These are phyloP conservation scores for Myrica gale DNA, from an alignment of 306 rosid genomes.

Conservation along the genomic window DNA sequence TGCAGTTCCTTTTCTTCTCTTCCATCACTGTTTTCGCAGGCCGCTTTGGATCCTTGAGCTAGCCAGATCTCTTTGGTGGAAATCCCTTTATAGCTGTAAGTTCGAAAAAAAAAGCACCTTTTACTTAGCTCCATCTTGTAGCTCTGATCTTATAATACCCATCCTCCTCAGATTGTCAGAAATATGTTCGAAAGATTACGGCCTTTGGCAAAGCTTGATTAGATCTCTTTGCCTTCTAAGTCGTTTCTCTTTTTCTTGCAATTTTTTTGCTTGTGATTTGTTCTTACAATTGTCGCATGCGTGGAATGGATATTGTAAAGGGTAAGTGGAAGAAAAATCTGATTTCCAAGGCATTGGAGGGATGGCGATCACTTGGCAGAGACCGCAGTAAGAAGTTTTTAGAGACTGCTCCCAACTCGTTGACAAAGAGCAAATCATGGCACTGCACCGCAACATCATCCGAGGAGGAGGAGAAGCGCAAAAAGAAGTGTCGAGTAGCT, in stretches of 20 bases:
- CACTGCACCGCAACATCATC: not conserved
- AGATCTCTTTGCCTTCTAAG: not conserved
- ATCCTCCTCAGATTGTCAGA: not conserved
- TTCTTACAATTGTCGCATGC: too few species aligned
- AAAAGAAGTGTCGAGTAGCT: conserved; percentile 17
- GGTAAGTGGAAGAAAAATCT: conserved; percentile 33
- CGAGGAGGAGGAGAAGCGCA: not conserved
- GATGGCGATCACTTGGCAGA: conserved; percentile 27
- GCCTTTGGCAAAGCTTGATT: not conserved
- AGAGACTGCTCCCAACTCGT: too few species aligned
- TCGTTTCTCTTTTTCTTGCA: not conserved
- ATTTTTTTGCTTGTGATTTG: too few species aligned
- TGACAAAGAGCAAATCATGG: conserved; percentile 18
- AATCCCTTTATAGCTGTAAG: too few species aligned
- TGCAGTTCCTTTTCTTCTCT: too few species aligned
- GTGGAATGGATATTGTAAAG: conserved; percentile 34
- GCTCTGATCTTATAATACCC: not conserved
- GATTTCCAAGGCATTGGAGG: conserved; percentile 38
- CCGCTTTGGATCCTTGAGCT: too few species aligned
- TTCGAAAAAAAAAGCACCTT: not conserved
- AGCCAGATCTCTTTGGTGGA: too few species aligned
- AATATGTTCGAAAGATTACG: not conserved
- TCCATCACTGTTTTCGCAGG: too few species aligned
- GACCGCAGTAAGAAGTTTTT: not conserved
- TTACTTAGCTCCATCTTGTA: not conserved